These are phyloP conservation scores for Insectozyma bohioensis DNA, from an alignment of 1,139 yeast genomes.

Conservation along the genomic window DNA sequence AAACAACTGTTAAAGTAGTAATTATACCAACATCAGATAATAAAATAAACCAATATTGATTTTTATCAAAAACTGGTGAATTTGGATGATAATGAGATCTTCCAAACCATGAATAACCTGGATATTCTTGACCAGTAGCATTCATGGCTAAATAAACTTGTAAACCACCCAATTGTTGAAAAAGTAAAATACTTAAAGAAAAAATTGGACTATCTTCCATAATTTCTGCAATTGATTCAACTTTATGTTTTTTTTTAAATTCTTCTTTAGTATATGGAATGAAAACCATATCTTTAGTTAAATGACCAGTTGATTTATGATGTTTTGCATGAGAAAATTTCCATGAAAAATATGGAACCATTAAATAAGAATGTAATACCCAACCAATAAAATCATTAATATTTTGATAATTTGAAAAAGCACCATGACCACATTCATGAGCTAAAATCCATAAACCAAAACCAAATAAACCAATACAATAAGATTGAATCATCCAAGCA, in stretches of 20 bases:
- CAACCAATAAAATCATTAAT: constrained; percentile 80
- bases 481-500: constrained; percentile 39
- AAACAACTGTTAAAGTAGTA: constrained; percentile 52
- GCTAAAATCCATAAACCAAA: constrained; percentile 87
- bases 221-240: constrained; percentile 51
- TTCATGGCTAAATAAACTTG: constrained; percentile 62
- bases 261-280: constrained; percentile 67
- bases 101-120: constrained; percentile 45
- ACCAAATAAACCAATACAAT: constrained; percentile 64
- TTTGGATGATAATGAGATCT: constrained; percentile 68
- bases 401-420: constrained; percentile 68
- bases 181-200: constrained; percentile 52
- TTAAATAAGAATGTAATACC: constrained; percentile 73
- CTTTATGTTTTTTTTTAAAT: constrained; percentile 42
- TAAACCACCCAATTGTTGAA: constrained; percentile 82
- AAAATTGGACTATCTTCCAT: constrained; percentile 74
- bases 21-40: constrained; percentile 72
- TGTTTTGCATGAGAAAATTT: constrained; percentile 79
- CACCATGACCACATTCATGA: constrained; percentile 90
- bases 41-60: constrained; percentile 68
- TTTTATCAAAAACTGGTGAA: constrained; percentile 70
- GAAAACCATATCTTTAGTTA: constrained; percentile 80
- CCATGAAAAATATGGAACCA: constrained; percentile 89
- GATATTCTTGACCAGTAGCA: constrained; percentile 74
- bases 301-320: constrained; percentile 85